These are phyloP conservation scores for Alternaria brassicicola DNA, from an alignment of 2,329 filamentous ascomycete species.

Conservation along the genomic window DNA sequence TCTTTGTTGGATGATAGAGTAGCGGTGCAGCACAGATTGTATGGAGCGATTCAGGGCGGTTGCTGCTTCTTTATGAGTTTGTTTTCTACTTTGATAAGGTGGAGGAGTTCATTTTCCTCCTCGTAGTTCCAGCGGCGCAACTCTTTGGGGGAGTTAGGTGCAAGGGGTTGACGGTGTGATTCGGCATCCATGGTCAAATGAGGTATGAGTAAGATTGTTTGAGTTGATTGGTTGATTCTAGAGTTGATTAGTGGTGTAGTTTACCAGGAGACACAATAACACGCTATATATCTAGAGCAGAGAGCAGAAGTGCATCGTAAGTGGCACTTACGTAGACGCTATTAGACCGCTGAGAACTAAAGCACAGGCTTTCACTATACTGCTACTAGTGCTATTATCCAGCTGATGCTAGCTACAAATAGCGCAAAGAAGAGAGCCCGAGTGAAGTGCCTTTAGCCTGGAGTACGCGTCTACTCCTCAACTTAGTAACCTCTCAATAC, in stretches of 20 bases:
- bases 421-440: neutral
- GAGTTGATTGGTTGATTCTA: neutral
- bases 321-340: neutral
- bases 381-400: neutral
- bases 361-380: neutral
- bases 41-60: neutral
- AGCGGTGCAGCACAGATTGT: neutral
- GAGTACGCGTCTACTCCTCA: neutral
- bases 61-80: constrained; percentile 1
- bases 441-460: neutral
- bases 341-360: neutral
- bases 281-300: neutral
- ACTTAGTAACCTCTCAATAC: neutral
- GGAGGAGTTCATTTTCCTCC: constrained; percentile 6
- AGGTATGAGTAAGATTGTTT: neutral
- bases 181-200: neutral
- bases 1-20: neutral
- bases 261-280: no score
- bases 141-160: neutral
- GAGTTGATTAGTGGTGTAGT: neutral
- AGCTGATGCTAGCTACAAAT: neutral
- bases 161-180: neutral
- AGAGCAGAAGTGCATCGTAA: neutral
- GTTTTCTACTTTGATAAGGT: constrained; percentile 1
- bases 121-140: constrained; percentile 12